These are phyloP conservation scores for Penicillium decumbens DNA, from an alignment of 2,329 filamentous ascomycete species.

Conservation along the genomic window DNA sequence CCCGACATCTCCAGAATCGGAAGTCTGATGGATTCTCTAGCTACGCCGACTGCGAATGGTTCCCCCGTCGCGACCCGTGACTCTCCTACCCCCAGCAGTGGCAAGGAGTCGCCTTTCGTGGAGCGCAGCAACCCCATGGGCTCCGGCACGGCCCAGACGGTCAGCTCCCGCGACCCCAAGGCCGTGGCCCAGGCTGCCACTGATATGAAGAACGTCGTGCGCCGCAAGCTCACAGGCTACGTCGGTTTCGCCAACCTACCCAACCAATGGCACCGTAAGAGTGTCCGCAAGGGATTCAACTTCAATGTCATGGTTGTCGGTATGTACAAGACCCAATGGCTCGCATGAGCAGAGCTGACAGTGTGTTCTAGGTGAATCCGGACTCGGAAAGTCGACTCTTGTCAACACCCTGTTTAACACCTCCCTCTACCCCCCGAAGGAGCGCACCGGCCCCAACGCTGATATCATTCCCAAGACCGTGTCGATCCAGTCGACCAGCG, in stretches of 20 bases:
- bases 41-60: constrained; percentile 33
- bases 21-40: constrained; percentile 28
- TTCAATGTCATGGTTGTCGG: constrained; percentile 99
- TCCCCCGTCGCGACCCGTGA: constrained; percentile 31
- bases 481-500: constrained; percentile 88
- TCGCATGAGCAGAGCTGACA: constrained; percentile 1
- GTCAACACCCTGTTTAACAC: constrained; percentile 99
- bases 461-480: constrained; percentile 99
- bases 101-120: constrained; percentile 52
- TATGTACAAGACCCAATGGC: constrained; percentile 51
- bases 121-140: constrained; percentile 57
- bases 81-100: constrained; percentile 45
- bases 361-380: constrained; percentile 75
- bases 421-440: constrained; percentile 95
- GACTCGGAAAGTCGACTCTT: constrained; percentile 95
- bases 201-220: constrained; percentile 90
- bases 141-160: constrained; percentile 53
- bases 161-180: constrained; percentile 62
- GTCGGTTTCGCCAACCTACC: constrained; percentile 98
- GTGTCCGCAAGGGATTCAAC: constrained; percentile 99
- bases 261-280: constrained; percentile 99
- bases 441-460: constrained; percentile 93
- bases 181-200: constrained; percentile 52
- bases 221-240: constrained; percentile 95
- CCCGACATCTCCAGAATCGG: constrained; percentile 6